phyloP scores from a whole-genome alignment of 495 filamentous ascomycete genomes.

The Schizothecium vesticola region DNA sequence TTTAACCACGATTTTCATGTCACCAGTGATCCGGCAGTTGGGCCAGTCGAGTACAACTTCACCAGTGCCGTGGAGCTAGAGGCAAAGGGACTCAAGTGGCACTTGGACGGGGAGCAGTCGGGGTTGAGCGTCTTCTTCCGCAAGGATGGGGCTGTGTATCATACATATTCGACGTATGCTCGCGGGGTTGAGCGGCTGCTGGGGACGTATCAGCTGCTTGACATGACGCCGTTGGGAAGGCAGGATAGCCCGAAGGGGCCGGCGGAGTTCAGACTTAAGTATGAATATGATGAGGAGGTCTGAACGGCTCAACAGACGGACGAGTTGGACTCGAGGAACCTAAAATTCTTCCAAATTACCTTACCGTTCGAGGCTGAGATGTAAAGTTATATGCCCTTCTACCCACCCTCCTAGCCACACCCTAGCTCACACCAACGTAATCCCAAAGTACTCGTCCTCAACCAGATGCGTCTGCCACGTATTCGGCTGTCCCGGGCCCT shows the following conservation, averaged over 20 bases:
- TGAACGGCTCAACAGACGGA: no score
- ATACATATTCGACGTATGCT: constrained; percentile 38
- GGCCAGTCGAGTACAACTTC: constrained; percentile 30
- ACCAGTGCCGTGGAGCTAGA: constrained; percentile 23
- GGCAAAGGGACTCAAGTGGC: constrained; percentile 19
- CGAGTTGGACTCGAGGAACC: no score
- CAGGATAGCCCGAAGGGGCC: constrained; percentile 18
- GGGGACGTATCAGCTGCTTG: constrained; percentile 23
- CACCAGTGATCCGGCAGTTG: constrained; percentile 22
- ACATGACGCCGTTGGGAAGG: constrained; percentile 31
- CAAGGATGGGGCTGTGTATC: constrained; percentile 33
- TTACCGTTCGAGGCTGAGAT: no score
- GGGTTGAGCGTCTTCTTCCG: constrained; percentile 37
- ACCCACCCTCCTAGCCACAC: no score
- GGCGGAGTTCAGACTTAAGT: constrained; percentile 11
- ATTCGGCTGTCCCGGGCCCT: no score
- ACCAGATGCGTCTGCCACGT: no score
- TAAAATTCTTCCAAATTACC: no score
- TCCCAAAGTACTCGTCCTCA: no score
- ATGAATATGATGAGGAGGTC: constrained; percentile 9
- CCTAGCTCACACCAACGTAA: no score
- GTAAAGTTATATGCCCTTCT: no score
- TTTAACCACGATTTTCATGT: constrained; percentile 38
- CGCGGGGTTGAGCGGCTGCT: constrained; percentile 34
- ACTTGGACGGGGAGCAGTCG: constrained; percentile 30